These are phyloP conservation scores for Luffa aegyptiaca DNA, from an alignment of 306 rosid genomes.

Conservation along the genomic window DNA sequence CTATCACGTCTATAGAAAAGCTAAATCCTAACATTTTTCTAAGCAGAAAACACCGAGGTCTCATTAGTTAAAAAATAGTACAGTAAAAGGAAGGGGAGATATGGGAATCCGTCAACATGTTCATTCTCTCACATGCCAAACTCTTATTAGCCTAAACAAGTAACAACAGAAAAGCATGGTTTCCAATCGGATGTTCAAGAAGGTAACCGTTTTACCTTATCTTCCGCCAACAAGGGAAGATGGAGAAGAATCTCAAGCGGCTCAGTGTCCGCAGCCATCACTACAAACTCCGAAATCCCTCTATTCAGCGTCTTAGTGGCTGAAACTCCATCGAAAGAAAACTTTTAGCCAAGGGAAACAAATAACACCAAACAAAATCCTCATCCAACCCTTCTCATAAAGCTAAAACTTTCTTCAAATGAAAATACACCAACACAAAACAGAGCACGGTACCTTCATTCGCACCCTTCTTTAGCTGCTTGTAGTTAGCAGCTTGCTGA, in stretches of 20 bases:
- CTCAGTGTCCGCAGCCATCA: constrained; percentile 90
- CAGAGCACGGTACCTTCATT: constrained; percentile 50
- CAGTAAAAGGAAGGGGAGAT: background rate
- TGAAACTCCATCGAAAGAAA: constrained; percentile 18
- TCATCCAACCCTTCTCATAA: background rate
- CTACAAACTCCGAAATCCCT: constrained; percentile 86
- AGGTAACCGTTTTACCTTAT: constrained; percentile 36
- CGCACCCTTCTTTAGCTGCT: constrained; percentile 95
- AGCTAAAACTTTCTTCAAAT: background rate
- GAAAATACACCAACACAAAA: background rate
- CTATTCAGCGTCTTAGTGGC: constrained; percentile 88
- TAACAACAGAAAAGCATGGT: background rate
- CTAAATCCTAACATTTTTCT: background rate
- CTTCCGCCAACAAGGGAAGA: constrained; percentile 89
- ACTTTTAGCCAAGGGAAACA: background rate
- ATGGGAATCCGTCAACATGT: background rate
- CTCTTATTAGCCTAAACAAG: background rate
- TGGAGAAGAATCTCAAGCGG: constrained; percentile 95
- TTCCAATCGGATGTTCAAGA: background rate
- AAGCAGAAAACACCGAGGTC: background rate
- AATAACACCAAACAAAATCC: background rate
- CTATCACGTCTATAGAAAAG: background rate
- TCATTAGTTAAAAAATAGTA: background rate
- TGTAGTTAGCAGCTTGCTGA: constrained; percentile 87
- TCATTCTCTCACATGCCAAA: background rate